Base-by-base conservation (phyloP, 139 green algal species). In the Monoraphidium neglectum region DNA sequence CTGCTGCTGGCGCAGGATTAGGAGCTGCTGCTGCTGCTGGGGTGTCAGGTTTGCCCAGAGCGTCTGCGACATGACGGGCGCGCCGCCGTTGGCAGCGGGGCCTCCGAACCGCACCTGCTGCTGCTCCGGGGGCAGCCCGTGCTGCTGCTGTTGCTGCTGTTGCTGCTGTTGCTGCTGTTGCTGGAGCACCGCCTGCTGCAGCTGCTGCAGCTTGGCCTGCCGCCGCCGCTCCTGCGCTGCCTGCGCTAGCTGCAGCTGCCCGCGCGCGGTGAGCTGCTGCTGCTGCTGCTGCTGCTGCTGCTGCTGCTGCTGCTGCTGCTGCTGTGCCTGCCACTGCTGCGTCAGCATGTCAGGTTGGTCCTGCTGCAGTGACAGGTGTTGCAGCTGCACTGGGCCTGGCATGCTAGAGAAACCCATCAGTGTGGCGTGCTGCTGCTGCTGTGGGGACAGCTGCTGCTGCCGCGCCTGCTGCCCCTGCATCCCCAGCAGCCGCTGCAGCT, bases 261-360 rank as follows among this genome's bases (percentile, higher is more conserved):
- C 26, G 16, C 21, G 21, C 26, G 60, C 26, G 21, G 26, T n/a
- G 13, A 32, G 33, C 62, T 70, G 62, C 30, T 53, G 33, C 62
- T 70, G 62, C 6, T 70, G 33, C 62, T 70, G 62, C 62, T 70
- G 62, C 62, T 46, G 62, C 62, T 47, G 13, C 35, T 47, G 37
- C 37, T 71, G 65, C 65, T 71, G 53, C 69, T 66, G 67, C 13
- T 73, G 67, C 67, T 63, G 67, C 69, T 76, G 54, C 53, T 63
- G 56, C 56, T 6, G 26, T 32, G n/a, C n/a, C n/a, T n/a, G n/a
- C n/a, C n/a, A n/a, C n/a, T n/a, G n/a, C n/a, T n/a, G n/a, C n/a
- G n/a, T n/a, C n/a, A n/a, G n/a, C n/a, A n/a, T n/a, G n/a, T n/a
- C n/a, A n/a, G n/a, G n/a, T n/a, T n/a, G n/a, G n/a, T n/a, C n/a